Conservation (phyloP, 163 green algal species). For the Scenedesmus sp. region DNA sequence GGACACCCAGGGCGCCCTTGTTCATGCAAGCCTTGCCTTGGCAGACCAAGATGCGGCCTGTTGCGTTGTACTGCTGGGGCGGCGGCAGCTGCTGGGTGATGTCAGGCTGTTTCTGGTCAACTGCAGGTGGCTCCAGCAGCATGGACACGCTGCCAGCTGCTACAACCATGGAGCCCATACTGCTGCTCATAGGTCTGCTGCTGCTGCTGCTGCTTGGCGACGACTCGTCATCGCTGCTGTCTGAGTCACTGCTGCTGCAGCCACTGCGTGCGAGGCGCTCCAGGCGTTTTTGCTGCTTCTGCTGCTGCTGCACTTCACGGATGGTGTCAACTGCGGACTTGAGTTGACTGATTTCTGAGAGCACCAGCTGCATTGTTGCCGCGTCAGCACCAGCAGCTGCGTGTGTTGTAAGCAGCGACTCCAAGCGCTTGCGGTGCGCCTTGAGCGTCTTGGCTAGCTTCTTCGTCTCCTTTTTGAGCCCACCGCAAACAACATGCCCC, state of each 20-base stretch:
- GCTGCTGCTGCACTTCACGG: conserved; percentile 6
- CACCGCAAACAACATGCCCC: neutral
- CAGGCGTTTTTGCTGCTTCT: neutral
- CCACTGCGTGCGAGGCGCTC: neutral
- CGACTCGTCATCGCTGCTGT: conserved; percentile 11
- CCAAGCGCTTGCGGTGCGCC: conserved; percentile 52
- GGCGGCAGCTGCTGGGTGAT: conserved; percentile 40
- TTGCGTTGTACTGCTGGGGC: neutral
- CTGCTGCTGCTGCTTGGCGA: conserved; percentile 12
- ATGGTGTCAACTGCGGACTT: conserved; percentile 22
- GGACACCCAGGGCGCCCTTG: conserved; percentile 40
- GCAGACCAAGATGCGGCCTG: conserved; percentile 39
- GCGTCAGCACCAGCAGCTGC: conserved; percentile 4
- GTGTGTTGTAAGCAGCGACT: conserved; percentile 48
- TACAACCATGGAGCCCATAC: conserved; percentile 20
- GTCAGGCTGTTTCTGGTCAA: conserved; percentile 33
- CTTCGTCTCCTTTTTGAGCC: conserved; percentile 55
- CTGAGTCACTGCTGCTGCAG: conserved; percentile 39
- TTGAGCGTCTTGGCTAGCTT: conserved; percentile 59
- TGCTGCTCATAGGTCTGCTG: neutral
- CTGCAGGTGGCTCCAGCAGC: neutral
- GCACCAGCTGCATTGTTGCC: conserved; percentile 44
- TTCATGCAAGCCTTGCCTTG: conserved; percentile 40
- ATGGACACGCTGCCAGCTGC: conserved; percentile 22
- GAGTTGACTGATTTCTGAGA: conserved; percentile 37